phyloP scores from a whole-genome alignment of 1,284 basidiomycete genomes.

The Boletus semigastroideus region DNA sequence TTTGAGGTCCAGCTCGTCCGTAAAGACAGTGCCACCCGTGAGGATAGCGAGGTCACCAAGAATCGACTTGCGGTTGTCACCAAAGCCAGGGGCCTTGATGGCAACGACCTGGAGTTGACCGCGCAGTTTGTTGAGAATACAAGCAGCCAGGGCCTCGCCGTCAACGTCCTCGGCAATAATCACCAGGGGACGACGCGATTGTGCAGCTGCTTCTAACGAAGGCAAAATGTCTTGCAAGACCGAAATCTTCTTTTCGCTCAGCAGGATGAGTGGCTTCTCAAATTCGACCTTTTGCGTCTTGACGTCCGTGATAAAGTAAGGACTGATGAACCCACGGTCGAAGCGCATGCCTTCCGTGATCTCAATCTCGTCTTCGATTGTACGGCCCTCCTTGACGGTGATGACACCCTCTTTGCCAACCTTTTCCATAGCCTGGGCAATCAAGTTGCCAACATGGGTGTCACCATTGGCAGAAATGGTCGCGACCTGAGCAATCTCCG shows the following conservation, averaged over 20 bases:
- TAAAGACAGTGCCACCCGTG: constrained; percentile 97
- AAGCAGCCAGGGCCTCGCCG: constrained; percentile 95
- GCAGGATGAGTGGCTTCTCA: constrained; percentile 91
- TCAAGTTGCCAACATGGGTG: constrained; percentile 78
- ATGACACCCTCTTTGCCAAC: constrained; percentile 99
- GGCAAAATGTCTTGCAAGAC: constrained; percentile 95
- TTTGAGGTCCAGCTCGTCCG: constrained; percentile 98
- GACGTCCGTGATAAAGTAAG: constrained; percentile 99
- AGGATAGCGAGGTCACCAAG: constrained; percentile 97
- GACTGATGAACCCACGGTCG: constrained; percentile 98
- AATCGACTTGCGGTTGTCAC: constrained; percentile 98
- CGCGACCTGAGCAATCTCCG: constrained; percentile 97
- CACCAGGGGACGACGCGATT: constrained; percentile 87
- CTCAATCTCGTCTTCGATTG: constrained; percentile 98
- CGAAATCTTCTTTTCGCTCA: constrained; percentile 99
- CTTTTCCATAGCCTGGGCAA: constrained; percentile 99
- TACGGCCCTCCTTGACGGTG: constrained; percentile 98
- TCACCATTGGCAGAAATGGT: constrained; percentile 50
- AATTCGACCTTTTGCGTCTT: constrained; percentile 97
- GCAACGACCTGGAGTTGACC: constrained; percentile 93
- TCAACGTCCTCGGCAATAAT: constrained; percentile 98
- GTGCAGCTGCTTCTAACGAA: constrained; percentile 89
- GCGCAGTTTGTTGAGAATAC: constrained; percentile 98
- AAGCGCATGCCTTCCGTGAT: constrained; percentile 99
- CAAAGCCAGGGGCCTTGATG: constrained; percentile 97